Conservation (phyloP, 1,284 basidiomycete genomes). For the Caloboletus firmus region DNA sequence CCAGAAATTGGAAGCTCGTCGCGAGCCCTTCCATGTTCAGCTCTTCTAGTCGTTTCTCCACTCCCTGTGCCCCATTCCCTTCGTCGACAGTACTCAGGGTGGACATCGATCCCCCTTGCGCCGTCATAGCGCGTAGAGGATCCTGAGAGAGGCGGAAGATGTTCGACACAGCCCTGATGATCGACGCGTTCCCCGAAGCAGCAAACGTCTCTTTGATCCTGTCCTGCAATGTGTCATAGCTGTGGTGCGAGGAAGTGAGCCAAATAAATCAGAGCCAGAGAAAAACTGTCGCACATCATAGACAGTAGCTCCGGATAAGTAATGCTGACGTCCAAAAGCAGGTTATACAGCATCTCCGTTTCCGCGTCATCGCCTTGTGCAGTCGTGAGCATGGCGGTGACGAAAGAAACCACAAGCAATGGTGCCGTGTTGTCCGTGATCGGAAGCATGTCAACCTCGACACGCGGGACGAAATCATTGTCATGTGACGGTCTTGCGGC, state of each 20-base stretch:
- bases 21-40: slow-evolving; percentile 69
- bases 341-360: slow-evolving; percentile 74
- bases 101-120: slow-evolving; percentile 55
- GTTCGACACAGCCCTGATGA: slow-evolving; percentile 70
- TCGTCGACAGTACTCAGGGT: slow-evolving; percentile 68
- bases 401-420: slow-evolving; percentile 73
- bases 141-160: slow-evolving; percentile 74
- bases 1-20: slow-evolving; percentile 66
- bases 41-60: slow-evolving; percentile 53
- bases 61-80: slow-evolving; percentile 23
- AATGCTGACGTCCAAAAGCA: slow-evolving; percentile 74
- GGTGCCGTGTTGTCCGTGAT: slow-evolving; percentile 67
- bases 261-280: slow-evolving; percentile 1
- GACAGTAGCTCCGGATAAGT: slow-evolving; percentile 74
- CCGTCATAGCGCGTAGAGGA: slow-evolving; percentile 39
- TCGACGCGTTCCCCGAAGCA: slow-evolving; percentile 68
- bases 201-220: slow-evolving; percentile 76
- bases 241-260: slow-evolving; percentile 33
- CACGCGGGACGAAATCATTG: slow-evolving; percentile 49
- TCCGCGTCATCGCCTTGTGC: slow-evolving; percentile 82
- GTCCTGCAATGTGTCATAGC: slow-evolving; percentile 79
- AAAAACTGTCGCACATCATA: slow-evolving; percentile 57
- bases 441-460: slow-evolving; percentile 63
- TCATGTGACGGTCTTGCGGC: slow-evolving; percentile 43
- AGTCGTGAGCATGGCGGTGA: slow-evolving; percentile 74